Evolutionary conservation across 1,139 yeast genomes (phyloP).

Genomic region (Diutina mesorugosa): DNA sequence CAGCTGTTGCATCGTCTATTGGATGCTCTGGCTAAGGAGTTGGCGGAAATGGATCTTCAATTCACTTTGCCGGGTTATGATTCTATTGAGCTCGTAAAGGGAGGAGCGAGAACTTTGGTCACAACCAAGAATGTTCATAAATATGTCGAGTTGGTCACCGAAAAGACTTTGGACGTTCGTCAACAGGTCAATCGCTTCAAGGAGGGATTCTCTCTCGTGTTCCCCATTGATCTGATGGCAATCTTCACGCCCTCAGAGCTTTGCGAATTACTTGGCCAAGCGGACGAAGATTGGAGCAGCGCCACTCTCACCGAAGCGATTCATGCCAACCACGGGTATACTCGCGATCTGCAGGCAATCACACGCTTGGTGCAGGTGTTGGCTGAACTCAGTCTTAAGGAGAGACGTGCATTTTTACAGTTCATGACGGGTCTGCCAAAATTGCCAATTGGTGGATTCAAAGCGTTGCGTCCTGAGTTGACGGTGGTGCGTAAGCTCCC

Average conservation of each 20-base stretch:
- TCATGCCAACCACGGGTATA: slow-evolving; percentile 87
- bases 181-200: slow-evolving; percentile 59
- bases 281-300: slow-evolving; percentile 79
- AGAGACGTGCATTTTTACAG: slow-evolving; percentile 67
- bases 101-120: slow-evolving; percentile 43
- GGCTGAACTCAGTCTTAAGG: slow-evolving; percentile 34
- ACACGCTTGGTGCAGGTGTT: slow-evolving; percentile 47
- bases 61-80: slow-evolving; percentile 75
- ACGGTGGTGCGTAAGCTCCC: slow-evolving; percentile 79
- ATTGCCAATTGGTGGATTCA: slow-evolving; percentile 90
- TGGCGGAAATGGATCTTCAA: slow-evolving; percentile 28
- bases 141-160: slow-evolving; percentile 48
- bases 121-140: slow-evolving; percentile 39
- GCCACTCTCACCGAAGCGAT: slow-evolving; percentile 47
- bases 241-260: slow-evolving; percentile 15
- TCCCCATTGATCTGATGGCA: slow-evolving; percentile 70
- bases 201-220: slow-evolving; percentile 73
- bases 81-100: slow-evolving; percentile 39
- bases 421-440: slow-evolving; percentile 91
- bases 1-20: background rate
- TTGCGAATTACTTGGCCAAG: slow-evolving; percentile 35
- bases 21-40: slow-evolving; percentile 7
- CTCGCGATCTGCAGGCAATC: slow-evolving; percentile 55
- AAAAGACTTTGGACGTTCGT: slow-evolving; percentile 50
- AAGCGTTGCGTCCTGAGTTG: slow-evolving; percentile 64